Base-by-base conservation (phyloP, 192 early-diverging fungal genomes). In the Neocallimastix lanati region DNA sequence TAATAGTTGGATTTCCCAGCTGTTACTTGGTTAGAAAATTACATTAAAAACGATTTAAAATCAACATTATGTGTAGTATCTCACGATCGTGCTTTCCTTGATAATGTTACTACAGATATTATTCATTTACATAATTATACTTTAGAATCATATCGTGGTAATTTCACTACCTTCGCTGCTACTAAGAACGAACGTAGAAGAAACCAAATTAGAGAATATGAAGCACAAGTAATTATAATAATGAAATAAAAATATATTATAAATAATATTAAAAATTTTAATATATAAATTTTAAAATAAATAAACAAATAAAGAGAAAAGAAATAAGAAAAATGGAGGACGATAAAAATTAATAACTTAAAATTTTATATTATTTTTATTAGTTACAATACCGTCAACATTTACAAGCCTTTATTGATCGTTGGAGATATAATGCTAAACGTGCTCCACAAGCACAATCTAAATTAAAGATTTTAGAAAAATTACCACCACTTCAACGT, bases 361-460 rank as follows among this genome's bases (percentile, higher is more conserved):
- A 29, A 29, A 28, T 38, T 50, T 21, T 0, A 50, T 50, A 38
- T 13, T 38, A 38, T 21, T 21, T 50, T 25, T 25, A 4, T 1
- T 67, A 67, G 50, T 67, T 67, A 67, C 50, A 67, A 67, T 67
- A 67, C 9, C 50, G 50, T n/a, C 50, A 79, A 78, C 78, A 76
- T 30, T 76, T 79, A 33, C 78, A 33, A 81, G 98, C 93, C 18
- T 99, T 97, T 82, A 97, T 99, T 83, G 98, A 98, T 82, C 91
- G 95, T 37, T 99, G 98, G 98, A 88, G 98, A 82, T 99, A 99
- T 84, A 99, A 99, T 84, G 95, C 98, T 35, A 99, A 97, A 80
- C 80, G 36, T 28, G 77, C 93, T 36, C 93, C 98, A 14, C 96
- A 98, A 85, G 98, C 98, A 12, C 98, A 99, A 86, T 92, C 89